Evolutionary conservation across 2,329 filamentous ascomycete genomes (phyloP).

Genomic region (Parafenestella ontariensis): DNA sequence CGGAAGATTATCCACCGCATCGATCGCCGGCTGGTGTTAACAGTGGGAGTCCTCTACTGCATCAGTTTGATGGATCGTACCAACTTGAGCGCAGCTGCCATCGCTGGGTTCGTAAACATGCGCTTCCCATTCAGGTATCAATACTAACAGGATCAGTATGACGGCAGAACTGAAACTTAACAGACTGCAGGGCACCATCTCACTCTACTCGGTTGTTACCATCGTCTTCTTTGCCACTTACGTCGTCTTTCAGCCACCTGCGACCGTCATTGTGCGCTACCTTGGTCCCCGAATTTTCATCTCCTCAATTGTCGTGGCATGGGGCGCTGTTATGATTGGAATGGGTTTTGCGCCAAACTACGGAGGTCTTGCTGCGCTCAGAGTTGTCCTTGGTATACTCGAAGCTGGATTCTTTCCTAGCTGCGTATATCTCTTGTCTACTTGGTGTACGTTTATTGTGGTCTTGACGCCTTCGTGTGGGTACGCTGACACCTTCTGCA

Average conservation of each 20-base stretch:
- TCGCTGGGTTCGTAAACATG: conserved; percentile 65
- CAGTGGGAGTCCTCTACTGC: conserved; percentile 70
- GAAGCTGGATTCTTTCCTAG: conserved; percentile 52
- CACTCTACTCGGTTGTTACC: conserved; percentile 65
- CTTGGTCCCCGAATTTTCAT: conserved; percentile 50
- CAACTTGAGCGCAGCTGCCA: conserved; percentile 74
- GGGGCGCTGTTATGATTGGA: conserved; percentile 55
- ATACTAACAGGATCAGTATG: conserved; percentile 48
- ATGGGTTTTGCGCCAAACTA: conserved; percentile 51
- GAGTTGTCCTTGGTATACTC: conserved; percentile 50
- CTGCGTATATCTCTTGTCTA: conserved; percentile 55
- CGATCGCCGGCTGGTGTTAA: conserved; percentile 63
- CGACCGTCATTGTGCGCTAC: conserved; percentile 51
- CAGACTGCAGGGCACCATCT: conserved; percentile 36
- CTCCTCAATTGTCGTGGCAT: conserved; percentile 44
- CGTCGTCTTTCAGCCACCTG: conserved; percentile 51
- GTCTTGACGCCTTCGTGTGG: background rate
- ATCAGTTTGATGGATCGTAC: conserved; percentile 80
- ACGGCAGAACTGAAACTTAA: conserved; percentile 44
- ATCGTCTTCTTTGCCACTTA: conserved; percentile 56
- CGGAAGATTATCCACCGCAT: conserved; percentile 72
- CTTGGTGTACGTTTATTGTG: conserved; percentile 38
- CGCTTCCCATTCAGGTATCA: conserved; percentile 1
- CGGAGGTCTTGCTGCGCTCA: conserved; percentile 44
- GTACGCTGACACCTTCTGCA: conserved; percentile 2